Evolutionary conservation across 169 alveolate genomes (phyloP), one percentile per base, ranked within the genome.

Genomic region (Cryptosporidium xiaoi): DNA sequence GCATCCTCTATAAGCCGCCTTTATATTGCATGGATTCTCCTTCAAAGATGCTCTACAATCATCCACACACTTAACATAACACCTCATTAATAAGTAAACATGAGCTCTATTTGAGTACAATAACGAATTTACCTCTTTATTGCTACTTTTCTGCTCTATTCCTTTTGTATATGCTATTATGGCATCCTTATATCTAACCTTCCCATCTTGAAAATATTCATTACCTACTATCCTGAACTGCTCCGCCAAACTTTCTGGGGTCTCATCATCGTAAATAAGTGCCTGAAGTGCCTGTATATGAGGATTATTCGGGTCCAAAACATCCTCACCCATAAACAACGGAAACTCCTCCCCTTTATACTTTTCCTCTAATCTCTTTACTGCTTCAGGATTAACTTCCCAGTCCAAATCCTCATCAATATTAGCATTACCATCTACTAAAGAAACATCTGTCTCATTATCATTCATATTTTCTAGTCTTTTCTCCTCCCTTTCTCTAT

Each of bases 221-320:
- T 67, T 67, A 20, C 83, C 69, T 0, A 83, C 83, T 16, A 34
- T 29, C 53, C 83, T 48, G 46, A 71, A 62, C 31, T 66, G 84
- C 48, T 51, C 55, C 15, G 92, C 92, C 51, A 82, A 51, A 29
- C 83, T 77, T 66, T 77, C 82, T 40, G 90, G 90, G 50, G 92
- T 87, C 56, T 87, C 92, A 62, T 66, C 90, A 34, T 87, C 92
- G 65, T 87, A 87, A 44, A 69, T 71, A 56, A 87, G 64, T n/a
- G 84, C 84, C 82, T 87, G 92, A 16, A 87, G 51, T n/a, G 92
- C 92, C n/a, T 66, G 82, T 16, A 87, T 60, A 33, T 87, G 92
- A 31, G 90, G 90, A 24, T 64, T 83, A 18, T 64, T 69, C 12
- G 69, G 55, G 31, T 87, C 84, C 36, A 60, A 20, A 15, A 77